phyloP scores from a whole-genome alignment of 345 rosid species.

The Acer yangbiense region DNA sequence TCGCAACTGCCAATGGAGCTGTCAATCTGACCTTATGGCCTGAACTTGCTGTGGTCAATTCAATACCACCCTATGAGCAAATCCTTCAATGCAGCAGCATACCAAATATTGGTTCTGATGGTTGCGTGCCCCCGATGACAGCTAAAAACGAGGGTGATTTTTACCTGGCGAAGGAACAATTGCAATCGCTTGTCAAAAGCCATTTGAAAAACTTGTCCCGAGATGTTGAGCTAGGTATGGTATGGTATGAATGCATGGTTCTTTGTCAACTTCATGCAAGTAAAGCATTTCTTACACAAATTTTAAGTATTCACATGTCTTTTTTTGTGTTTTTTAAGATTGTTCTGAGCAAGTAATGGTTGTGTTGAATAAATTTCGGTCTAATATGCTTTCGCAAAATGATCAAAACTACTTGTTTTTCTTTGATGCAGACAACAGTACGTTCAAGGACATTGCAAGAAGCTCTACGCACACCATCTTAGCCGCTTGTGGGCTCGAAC shows the following conservation, averaged over 20 bases:
- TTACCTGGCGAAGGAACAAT: slow-evolving; percentile 54
- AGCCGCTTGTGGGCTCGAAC: slow-evolving; percentile 88
- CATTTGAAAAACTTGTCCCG: slow-evolving; percentile 74
- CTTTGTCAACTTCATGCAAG: slow-evolving; percentile 12
- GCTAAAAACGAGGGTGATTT: slow-evolving; percentile 41
- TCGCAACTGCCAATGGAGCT: slow-evolving; percentile 31
- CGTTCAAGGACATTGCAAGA: slow-evolving; percentile 63
- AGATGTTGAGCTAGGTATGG: slow-evolving; percentile 65
- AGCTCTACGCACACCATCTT: slow-evolving; percentile 75
- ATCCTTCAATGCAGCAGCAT: slow-evolving; percentile 41
- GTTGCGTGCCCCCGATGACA: slow-evolving; percentile 29
- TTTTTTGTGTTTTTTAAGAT: not conserved
- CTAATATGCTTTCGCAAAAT: slow-evolving; percentile 1
- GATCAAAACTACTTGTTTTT: slow-evolving; percentile 14
- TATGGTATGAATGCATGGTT: not conserved
- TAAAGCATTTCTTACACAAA: not conserved
- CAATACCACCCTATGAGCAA: slow-evolving; percentile 43
- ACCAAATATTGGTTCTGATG: slow-evolving; percentile 41
- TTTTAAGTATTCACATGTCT: not conserved
- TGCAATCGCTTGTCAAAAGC: slow-evolving; percentile 68
- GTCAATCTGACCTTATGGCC: slow-evolving; percentile 54
- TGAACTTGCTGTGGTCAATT: slow-evolving; percentile 39
- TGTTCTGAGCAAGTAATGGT: not conserved
- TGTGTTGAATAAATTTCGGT: not conserved
- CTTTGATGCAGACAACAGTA: slow-evolving; percentile 52